phyloP scores from a whole-genome alignment of 257 asterid genomes.

The Verbena officinalis region DNA sequence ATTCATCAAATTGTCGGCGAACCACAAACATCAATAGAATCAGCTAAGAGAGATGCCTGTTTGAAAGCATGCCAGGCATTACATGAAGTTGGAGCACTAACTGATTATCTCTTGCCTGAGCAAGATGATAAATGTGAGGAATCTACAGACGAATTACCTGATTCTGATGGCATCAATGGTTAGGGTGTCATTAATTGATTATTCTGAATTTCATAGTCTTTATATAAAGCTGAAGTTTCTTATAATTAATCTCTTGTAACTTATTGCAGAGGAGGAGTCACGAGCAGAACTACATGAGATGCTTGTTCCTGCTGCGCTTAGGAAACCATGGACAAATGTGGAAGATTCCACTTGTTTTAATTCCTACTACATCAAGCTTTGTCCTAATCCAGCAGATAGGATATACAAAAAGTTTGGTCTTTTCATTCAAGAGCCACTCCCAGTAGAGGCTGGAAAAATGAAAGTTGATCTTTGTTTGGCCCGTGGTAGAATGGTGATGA shows the following conservation, averaged over 20 bases:
- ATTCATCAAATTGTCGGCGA: slow-evolving; percentile 63
- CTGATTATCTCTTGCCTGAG: slow-evolving; percentile 90
- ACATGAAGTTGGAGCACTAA: slow-evolving; percentile 89
- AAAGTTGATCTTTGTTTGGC: slow-evolving; percentile 77
- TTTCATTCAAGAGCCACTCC: slow-evolving; percentile 75
- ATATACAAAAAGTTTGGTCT: slow-evolving; percentile 75
- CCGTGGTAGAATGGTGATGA: slow-evolving; percentile 82
- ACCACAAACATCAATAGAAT: slow-evolving; percentile 70
- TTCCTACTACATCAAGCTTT: slow-evolving; percentile 64
- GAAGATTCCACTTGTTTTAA: slow-evolving; percentile 51
- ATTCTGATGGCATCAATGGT: slow-evolving; percentile 72
- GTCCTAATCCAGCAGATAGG: slow-evolving; percentile 82
- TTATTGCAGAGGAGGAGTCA: slow-evolving; percentile 65
- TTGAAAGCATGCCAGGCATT: slow-evolving; percentile 87
- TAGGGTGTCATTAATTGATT: slow-evolving; percentile 34
- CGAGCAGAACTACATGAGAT: slow-evolving; percentile 87
- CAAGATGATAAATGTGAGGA: slow-evolving; percentile 58
- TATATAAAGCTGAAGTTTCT: slow-evolving; percentile 14
- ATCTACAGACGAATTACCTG: slow-evolving; percentile 45
- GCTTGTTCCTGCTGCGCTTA: slow-evolving; percentile 87
- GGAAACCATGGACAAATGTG: slow-evolving; percentile 59
- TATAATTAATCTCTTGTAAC: slow-evolving; percentile 21
- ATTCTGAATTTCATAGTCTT: slow-evolving; percentile 23
- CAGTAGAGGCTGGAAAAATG: slow-evolving; percentile 83
- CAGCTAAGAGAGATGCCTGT: slow-evolving; percentile 89